Base-by-base conservation (phyloP, 306 rosid genomes). In the Cucurbita ficifolia region DNA sequence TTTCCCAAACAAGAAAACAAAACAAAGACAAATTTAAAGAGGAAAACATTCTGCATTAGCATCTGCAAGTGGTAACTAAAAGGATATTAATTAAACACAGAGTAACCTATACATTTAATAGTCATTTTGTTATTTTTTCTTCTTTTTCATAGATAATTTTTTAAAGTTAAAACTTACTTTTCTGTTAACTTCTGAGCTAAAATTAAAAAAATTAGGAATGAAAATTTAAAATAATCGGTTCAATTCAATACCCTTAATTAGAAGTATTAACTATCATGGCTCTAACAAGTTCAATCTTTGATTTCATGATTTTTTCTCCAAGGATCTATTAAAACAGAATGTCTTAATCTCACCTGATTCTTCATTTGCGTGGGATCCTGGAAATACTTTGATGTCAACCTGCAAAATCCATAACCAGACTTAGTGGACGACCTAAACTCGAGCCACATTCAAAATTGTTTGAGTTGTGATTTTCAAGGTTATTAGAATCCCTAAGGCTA, bases 341-440 rank as follows among this genome's bases (percentile, higher is more conserved):
- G 65, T 57, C 76, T 63, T 18, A 60, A 76, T 50, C 76, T 81
- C 49, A 93, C 98, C 97, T 67, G 97, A 90, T 67, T 88, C 96
- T 83, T 93, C 98, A 59, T 86, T 72, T 9, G 98, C 96, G 80
- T 93, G 98, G 69, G 98, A 93, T 82, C 98, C 98, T 4, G 97
- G 92, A 81, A 88, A 85, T 70, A 93, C 98, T 82, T 90, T 90
- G 80, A 93, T 93, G 79, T 93, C 98, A 84, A 90, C 98, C 98
- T 90, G 83, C 83, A 64, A 70, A 69, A 14, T 48, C 57, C 42
- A 68, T 12, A 46, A 8, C 7, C 21, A 6, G 16, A 9, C 50
- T n/a, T n/a, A 62, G 22, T n/a, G 8, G 36, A 39, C 14, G 16
- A 62, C 45, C n/a, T 12, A 60, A 64, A 64, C 71, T 64, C 14